Evolutionary conservation across 164 flowering plant genomes (phyloP), one percentile per base, ranked within the genome.

Genomic region (Tetracentron sinense): DNA sequence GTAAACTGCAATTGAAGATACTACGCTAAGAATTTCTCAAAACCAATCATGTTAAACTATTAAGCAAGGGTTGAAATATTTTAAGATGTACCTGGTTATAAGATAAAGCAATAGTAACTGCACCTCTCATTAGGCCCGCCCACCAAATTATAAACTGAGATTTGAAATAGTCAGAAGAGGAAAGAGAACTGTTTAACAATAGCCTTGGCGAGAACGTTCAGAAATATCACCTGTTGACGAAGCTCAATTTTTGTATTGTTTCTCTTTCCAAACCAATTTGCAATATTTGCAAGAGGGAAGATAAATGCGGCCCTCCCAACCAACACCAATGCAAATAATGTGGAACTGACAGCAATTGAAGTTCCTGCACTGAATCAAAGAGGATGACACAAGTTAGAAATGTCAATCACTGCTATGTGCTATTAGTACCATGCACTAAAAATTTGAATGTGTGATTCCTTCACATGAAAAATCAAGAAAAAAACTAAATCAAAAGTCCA

Each of bases 111-210:
- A 88, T 76, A 10, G 95, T 80, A 38, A 88, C 89, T 35, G 95
- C 89, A 60, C 95, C 95, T 82, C 95, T 81, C 88, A 88, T 84
- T 21, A 88, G 74, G 56, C 95, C 95, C 31, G 95, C 88, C 91
- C 91, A 88, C 91, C 95, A 86, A 57, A 86, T 79, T 35, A 86
- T 77, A 56, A 84, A 75, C 94, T 88, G 81, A 61, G 50, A 54
- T 35, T 59, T 23, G 25, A 56, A 68, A 58, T 4, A 54, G 63
- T 64, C 16, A 26, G 56, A 31, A 58, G 12, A 28, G 38, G 42
- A 8, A 54, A 5, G 0, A 17, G n/a, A 58, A 28, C 11, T 15
- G 12, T 14, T 27, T 15, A 27, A 12, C 29, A 20, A 25, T 23
- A 26, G 25, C 15, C 16, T 31, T 8, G 21, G 25, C 31, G 49